A percentile compares a stretch with the other conserved stretches of the same genome.
These are phyloP conservation scores for Dactylellina parvicollis DNA, from an alignment of 2,329 filamentous ascomycete genomes.

Conservation along the genomic window DNA sequence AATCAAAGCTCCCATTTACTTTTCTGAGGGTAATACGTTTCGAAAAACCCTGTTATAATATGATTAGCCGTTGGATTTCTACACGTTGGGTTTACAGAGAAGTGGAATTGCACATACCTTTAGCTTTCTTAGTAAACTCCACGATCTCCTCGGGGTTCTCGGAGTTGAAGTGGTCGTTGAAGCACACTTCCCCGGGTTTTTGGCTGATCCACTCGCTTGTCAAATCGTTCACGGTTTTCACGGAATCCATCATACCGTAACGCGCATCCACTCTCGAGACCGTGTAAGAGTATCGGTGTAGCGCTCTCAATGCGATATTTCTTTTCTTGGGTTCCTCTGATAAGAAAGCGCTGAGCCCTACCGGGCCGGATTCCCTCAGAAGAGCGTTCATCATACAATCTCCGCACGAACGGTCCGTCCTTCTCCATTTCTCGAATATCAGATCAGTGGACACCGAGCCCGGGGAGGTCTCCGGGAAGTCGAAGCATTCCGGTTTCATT, in stretches of 20 bases:
- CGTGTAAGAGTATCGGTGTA: conserved; percentile 35
- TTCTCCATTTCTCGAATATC: conserved; percentile 44
- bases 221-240: background rate
- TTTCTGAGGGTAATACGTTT: conserved; percentile 25
- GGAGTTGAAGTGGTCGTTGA: conserved; percentile 43
- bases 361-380: conserved; percentile 24
- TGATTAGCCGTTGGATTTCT: background rate
- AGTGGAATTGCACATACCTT: conserved; percentile 12
- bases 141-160: conserved; percentile 22
- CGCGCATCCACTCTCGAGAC: conserved; percentile 42
- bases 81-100: background rate
- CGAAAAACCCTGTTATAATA: conserved; percentile 29
- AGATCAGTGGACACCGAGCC: conserved; percentile 1
- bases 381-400: conserved; percentile 48
- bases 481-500: conserved; percentile 26
- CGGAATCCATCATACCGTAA: conserved; percentile 46
- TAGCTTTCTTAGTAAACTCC: conserved; percentile 15
- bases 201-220: conserved; percentile 21
- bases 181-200: conserved; percentile 36
- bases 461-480: background rate
- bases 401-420: conserved; percentile 19
- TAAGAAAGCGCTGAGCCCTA: conserved; percentile 26
- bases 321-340: conserved; percentile 10
- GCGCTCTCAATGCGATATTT: conserved; percentile 1
- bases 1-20: conserved; percentile 38